Evolutionary conservation across 305 asterid species (phyloP).

Genomic region (Plantago rigida): DNA sequence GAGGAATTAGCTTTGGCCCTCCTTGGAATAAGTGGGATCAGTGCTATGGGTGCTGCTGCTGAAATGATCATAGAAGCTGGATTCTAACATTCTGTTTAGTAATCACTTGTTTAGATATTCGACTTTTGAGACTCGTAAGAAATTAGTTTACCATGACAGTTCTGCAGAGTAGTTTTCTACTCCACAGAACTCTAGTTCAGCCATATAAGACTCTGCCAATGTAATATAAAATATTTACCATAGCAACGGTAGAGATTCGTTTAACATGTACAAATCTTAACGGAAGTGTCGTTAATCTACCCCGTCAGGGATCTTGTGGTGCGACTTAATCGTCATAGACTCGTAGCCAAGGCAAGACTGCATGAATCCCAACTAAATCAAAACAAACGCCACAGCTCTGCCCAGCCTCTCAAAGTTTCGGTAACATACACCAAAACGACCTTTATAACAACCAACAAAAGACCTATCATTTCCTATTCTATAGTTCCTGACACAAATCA

Average conservation of each 20-base stretch:
- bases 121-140: neutral
- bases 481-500: neutral
- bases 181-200: neutral
- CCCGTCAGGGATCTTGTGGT: too few species aligned
- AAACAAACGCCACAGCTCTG: too few species aligned
- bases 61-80: constrained; percentile 67
- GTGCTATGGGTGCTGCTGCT: constrained; percentile 86
- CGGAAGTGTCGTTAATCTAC: too few species aligned
- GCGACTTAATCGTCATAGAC: too few species aligned
- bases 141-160: neutral
- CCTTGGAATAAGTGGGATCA: constrained; percentile 64
- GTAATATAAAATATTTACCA: too few species aligned
- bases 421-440: too few species aligned
- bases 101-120: neutral
- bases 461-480: neutral
- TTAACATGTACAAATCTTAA: too few species aligned
- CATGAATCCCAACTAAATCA: too few species aligned
- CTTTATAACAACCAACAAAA: neutral
- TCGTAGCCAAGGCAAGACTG: too few species aligned
- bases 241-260: too few species aligned
- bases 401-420: too few species aligned
- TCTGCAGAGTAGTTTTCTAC: neutral
- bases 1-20: constrained; percentile 74
- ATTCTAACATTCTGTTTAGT: constrained; percentile 24
- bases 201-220: too few species aligned